Evolutionary conservation across 805 yeast genomes (phyloP).

Genomic region (Scheffersomyces spartinae): DNA sequence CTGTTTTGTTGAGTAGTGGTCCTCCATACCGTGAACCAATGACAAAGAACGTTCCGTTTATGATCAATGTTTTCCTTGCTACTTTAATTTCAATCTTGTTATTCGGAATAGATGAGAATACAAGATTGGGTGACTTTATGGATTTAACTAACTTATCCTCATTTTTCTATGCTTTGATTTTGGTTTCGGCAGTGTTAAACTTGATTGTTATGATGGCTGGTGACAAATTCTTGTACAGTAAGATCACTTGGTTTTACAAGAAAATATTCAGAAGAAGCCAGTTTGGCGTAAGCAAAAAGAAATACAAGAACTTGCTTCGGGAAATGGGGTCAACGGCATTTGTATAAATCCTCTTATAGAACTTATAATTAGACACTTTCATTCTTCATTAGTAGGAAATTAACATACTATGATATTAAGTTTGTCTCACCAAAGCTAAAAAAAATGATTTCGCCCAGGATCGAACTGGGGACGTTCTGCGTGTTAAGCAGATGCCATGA

Average conservation of each 20-base stretch:
- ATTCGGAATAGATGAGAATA: slow-evolving; percentile 41
- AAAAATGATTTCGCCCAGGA: slow-evolving; percentile 97
- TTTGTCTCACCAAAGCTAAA: slow-evolving; percentile 7
- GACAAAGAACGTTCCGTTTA: slow-evolving; percentile 55
- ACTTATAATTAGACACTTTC: neutral
- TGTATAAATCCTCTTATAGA: too few relatives aligned
- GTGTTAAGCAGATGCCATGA: slow-evolving; percentile 99
- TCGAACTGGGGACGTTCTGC: slow-evolving; percentile 99
- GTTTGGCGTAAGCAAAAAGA: slow-evolving; percentile 22
- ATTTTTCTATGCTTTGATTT: slow-evolving; percentile 40
- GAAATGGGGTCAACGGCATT: neutral
- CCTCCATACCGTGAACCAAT: slow-evolving; percentile 86
- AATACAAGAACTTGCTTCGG: slow-evolving; percentile 15
- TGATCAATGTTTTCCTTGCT: slow-evolving; percentile 46
- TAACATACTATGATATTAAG: slow-evolving; percentile 1
- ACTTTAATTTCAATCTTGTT: slow-evolving; percentile 37
- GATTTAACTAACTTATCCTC: slow-evolving; percentile 56
- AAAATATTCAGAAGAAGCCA: slow-evolving; percentile 13
- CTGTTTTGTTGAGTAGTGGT: slow-evolving; percentile 79
- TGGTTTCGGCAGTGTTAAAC: slow-evolving; percentile 36
- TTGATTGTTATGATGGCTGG: slow-evolving; percentile 35
- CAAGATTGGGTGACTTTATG: slow-evolving; percentile 55
- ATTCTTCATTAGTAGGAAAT: neutral
- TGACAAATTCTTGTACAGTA: slow-evolving; percentile 31
- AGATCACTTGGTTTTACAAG: slow-evolving; percentile 29